Percentiles rank a stretch among this genome's conserved stretches.
Evolutionary conservation across 192 early-diverging fungal genomes (phyloP).

Genomic region (Podila horticola): DNA sequence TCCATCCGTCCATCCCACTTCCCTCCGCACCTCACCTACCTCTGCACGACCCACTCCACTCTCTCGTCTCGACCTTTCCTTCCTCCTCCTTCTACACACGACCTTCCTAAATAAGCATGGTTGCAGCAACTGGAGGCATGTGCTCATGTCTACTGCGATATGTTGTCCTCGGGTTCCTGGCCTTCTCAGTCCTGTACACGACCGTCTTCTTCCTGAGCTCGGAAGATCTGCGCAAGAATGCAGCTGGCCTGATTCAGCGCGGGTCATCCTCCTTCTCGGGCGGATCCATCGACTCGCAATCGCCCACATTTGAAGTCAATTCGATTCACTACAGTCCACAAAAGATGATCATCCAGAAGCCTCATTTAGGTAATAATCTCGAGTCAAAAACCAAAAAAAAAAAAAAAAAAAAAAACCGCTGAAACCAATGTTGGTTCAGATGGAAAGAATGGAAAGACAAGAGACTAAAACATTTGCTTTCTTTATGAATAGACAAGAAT

Average conservation of each 20-base stretch:
- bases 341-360: conserved; percentile 26
- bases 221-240: conserved; percentile 52
- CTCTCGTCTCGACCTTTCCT: not conserved
- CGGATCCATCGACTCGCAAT: conserved; percentile 36
- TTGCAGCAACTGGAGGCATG: conserved; percentile 17
- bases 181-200: conserved; percentile 35
- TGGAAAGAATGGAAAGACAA: too few relatives aligned
- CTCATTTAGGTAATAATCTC: not conserved
- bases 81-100: not conserved
- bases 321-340: conserved; percentile 36
- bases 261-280: conserved; percentile 18
- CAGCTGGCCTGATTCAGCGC: conserved; percentile 52
- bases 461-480: not conserved
- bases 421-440: too few relatives aligned
- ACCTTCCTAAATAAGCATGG: not conserved
- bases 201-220: conserved; percentile 31
- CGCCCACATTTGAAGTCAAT: conserved; percentile 39
- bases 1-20: not conserved
- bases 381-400: too few relatives aligned
- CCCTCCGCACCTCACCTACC: not conserved
- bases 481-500: not conserved
- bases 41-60: not conserved
- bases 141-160: conserved; percentile 44
- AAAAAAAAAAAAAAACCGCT: too few relatives aligned
- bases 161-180: conserved; percentile 31